phyloP scores from a whole-genome alignment of 352 stramenopile species.

The Phytophthora lateralis region DNA sequence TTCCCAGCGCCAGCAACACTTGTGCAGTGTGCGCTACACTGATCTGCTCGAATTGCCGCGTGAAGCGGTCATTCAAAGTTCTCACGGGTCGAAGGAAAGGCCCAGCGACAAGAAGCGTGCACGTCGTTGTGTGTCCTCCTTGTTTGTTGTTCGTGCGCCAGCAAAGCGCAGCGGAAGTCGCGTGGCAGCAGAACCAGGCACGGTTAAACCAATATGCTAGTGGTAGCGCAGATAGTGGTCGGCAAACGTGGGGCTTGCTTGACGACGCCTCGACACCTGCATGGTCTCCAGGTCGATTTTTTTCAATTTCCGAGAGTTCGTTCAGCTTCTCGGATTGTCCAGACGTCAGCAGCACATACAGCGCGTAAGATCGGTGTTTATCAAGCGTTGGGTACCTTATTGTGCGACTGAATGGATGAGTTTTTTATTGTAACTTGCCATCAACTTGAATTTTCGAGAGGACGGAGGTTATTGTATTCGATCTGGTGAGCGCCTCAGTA shows the following conservation, averaged over 20 bases:
- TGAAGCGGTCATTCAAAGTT: constrained; percentile 19
- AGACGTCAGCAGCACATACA: constrained; percentile 7
- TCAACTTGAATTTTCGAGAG: no score
- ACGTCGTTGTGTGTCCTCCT: constrained; percentile 14
- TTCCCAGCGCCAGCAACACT: constrained; percentile 4
- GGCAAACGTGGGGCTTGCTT: constrained; percentile 15
- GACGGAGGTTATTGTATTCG: no score
- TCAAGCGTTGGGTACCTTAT: no score
- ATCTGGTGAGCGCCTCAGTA: no score
- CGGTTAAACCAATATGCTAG: constrained; percentile 1
- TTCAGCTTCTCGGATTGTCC: constrained; percentile 13
- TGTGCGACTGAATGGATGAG: no score
- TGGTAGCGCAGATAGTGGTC: constrained; percentile 11
- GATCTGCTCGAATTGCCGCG: constrained; percentile 15
- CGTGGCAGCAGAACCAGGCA: constrained; percentile 20
- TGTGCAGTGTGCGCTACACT: constrained; percentile 15
- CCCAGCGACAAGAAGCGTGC: constrained; percentile 4
- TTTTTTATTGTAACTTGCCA: no score
- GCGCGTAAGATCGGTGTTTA: neutral
- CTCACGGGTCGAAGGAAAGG: constrained; percentile 16
- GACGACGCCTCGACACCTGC: constrained; percentile 7
- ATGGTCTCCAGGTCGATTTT: constrained; percentile 14
- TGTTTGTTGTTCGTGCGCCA: constrained; percentile 7
- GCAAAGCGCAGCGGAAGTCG: constrained; percentile 9
- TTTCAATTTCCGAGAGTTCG: constrained; percentile 17